These are phyloP conservation scores for Alisma plantagoaquatica DNA, from an alignment of 106 monocot species.

Conservation along the genomic window DNA sequence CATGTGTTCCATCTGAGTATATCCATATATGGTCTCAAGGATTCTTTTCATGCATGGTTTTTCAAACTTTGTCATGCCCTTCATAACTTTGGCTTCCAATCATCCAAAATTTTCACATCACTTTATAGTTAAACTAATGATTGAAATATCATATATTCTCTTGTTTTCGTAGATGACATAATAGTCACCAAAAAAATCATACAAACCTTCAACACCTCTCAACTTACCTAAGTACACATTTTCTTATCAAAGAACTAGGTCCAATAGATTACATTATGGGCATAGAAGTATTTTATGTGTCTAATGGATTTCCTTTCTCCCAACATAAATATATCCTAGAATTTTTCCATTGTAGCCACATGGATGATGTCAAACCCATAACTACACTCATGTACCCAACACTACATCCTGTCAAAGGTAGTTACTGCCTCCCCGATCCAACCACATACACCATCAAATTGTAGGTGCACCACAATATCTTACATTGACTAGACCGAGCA, in stretches of 20 bases:
- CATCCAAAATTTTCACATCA: not conserved
- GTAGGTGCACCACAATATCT: too few relatives aligned
- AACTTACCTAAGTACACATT: not conserved
- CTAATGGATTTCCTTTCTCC: not conserved
- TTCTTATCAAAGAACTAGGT: not conserved
- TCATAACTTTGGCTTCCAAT: not conserved
- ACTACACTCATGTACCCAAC: not conserved
- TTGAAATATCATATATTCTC: not conserved
- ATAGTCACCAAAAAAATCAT: too few relatives aligned
- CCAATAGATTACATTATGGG: not conserved
- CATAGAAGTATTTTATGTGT: not conserved
- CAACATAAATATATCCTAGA: not conserved
- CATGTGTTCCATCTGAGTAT: not conserved
- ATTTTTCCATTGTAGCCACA: not conserved
- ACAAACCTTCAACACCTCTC: not conserved
- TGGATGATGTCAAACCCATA: not conserved
- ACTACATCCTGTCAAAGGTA: too few relatives aligned
- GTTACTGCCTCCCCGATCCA: too few relatives aligned
- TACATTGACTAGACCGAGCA: too few relatives aligned
- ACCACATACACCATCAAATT: too few relatives aligned
- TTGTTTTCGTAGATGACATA: too few relatives aligned
- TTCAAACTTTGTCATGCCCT: not conserved
- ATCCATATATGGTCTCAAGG: too few relatives aligned
- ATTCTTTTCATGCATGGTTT: not conserved
- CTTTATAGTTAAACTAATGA: too few relatives aligned